Base-by-base conservation (phyloP, 164 flowering plant genomes). In the Macadamia integrifolia region DNA sequence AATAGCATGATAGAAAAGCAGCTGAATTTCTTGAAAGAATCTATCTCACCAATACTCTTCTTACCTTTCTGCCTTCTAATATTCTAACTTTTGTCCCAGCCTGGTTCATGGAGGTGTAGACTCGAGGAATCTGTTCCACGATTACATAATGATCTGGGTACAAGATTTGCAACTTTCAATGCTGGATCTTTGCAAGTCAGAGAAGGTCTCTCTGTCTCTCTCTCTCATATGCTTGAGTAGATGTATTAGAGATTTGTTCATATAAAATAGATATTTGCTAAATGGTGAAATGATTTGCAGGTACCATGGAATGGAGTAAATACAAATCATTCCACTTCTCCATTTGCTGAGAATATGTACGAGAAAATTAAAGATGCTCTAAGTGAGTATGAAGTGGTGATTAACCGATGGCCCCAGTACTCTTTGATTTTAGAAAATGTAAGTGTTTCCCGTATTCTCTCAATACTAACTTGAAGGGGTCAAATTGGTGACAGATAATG, bases 271-370 rank as follows among this genome's bases (percentile, higher is more conserved):
- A 35, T 2, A 35, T 35, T 35, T 35, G 40, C 40, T 2, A 35
- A 35, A 2, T 35, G 40, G 50, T 9, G 50, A 46, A 46, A 9
- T 46, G 9, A 11, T 46, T 6, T n/a, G 71, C 82, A 92, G 98
- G 88, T 85, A 18, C 88, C 93, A 60, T 88, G 91, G 89, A 76
- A 82, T 59, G 94, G 94, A 61, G 82, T 84, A 28, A 72, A 75
- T 62, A 88, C 97, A 55, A 86, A 82, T 74, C 88, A 85, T 77
- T 86, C 93, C 63, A 89, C 93, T 52, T 84, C 98, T 23, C 93
- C 95, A 6, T 93, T 90, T 84, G 93, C 90, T 3, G 98, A 93
- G 76, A 89, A 87, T 40, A 86, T 93, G 85, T 90, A 89, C 68
- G 96, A 85, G 68, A 86, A 80, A 67, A 79, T 86, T 23, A 84